A percentile compares a stretch with the other conserved stretches of the same genome.
phyloP scores from a whole-genome alignment of 2,329 filamentous ascomycete genomes.

The Phaeosphaeria sp. region DNA sequence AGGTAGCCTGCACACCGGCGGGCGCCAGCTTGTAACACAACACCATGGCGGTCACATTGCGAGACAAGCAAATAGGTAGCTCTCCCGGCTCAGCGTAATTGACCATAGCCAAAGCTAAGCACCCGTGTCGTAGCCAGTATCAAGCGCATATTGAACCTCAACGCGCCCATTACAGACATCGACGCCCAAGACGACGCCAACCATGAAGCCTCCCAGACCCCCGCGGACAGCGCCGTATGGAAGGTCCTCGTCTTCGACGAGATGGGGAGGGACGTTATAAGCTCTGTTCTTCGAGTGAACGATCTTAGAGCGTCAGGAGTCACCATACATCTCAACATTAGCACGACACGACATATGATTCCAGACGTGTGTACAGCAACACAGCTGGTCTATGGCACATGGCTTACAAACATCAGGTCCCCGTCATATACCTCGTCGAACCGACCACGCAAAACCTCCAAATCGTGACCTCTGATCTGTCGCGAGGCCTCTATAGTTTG shows the following conservation, averaged over 20 bases:
- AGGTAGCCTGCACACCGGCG: slow-evolving; percentile 31
- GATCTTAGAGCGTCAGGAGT: slow-evolving; percentile 90
- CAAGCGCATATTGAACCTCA: slow-evolving; percentile 94
- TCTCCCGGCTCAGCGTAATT: not conserved
- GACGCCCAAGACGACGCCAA: slow-evolving; percentile 67
- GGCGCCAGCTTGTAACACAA: slow-evolving; percentile 25
- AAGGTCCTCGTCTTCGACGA: slow-evolving; percentile 90
- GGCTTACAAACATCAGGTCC: slow-evolving; percentile 45
- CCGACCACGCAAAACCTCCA: slow-evolving; percentile 82
- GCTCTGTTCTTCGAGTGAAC: slow-evolving; percentile 91
- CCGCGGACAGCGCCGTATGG: slow-evolving; percentile 27
- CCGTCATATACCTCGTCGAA: slow-evolving; percentile 95
- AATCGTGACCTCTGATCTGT: slow-evolving; percentile 82
- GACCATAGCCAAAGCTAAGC: slow-evolving; percentile 16
- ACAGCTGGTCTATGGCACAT: not conserved
- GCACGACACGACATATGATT: slow-evolving; percentile 82
- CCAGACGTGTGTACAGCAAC: slow-evolving; percentile 72
- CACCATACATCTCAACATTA: slow-evolving; percentile 65
- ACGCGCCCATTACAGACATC: slow-evolving; percentile 67
- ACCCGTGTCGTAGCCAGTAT: slow-evolving; percentile 71
- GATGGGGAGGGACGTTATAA: slow-evolving; percentile 90
- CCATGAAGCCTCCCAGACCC: slow-evolving; percentile 14
- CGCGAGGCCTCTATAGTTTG: slow-evolving; percentile 75
- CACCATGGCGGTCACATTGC: slow-evolving; percentile 54
- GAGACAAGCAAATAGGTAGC: slow-evolving; percentile 70